Evolutionary conservation across 805 yeast genomes (phyloP).

Genomic region (Candida parachauliodes): DNA sequence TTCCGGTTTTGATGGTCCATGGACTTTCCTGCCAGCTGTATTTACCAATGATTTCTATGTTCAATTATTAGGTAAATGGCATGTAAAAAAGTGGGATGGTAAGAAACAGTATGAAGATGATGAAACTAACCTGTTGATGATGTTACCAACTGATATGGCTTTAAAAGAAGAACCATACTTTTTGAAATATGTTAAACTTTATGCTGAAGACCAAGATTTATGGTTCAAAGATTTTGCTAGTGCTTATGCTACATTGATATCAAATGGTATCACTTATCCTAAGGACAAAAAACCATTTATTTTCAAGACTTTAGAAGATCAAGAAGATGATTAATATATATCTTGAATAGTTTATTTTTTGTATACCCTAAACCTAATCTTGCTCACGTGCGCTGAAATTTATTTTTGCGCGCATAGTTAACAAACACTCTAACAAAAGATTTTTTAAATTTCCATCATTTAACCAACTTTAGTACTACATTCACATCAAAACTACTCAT

Average conservation of each 20-base stretch:
- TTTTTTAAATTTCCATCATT: slow-evolving; percentile 3
- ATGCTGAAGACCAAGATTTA: slow-evolving; percentile 46
- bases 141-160: slow-evolving; percentile 59
- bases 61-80: slow-evolving; percentile 52
- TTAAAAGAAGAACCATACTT: slow-evolving; percentile 45
- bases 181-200: slow-evolving; percentile 42
- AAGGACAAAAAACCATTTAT: slow-evolving; percentile 38
- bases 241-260: slow-evolving; percentile 46
- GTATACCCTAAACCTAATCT: not conserved
- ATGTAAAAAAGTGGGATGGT: slow-evolving; percentile 39
- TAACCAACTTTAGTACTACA: not conserved
- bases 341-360: too few species aligned
- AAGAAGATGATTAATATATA: slow-evolving; percentile 28
- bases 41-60: slow-evolving; percentile 40
- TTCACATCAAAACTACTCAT: not conserved
- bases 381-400: not conserved
- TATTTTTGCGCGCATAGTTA: not conserved
- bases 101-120: slow-evolving; percentile 39
- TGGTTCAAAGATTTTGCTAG: slow-evolving; percentile 48
- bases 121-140: slow-evolving; percentile 42
- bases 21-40: slow-evolving; percentile 42
- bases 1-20: slow-evolving; percentile 42
- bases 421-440: not conserved
- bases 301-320: slow-evolving; percentile 71
- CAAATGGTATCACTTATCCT: slow-evolving; percentile 48